These are phyloP conservation scores for Euphorbia celastroides DNA, from an alignment of 441 rosid genomes.

Conservation along the genomic window DNA sequence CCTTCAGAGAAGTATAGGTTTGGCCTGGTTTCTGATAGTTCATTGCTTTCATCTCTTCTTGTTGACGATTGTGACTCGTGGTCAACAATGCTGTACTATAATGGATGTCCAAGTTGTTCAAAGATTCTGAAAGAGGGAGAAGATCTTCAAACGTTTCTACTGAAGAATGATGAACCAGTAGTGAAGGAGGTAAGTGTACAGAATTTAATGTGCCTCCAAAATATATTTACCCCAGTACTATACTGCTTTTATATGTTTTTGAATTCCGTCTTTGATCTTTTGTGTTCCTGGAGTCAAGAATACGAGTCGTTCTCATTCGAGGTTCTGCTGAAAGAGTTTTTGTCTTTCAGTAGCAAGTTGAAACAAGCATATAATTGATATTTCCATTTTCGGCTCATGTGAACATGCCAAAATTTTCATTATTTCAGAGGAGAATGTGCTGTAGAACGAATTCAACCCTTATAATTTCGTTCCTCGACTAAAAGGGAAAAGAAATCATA, in stretches of 20 bases:
- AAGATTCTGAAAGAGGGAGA: constrained; percentile 54
- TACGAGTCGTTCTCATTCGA: neutral
- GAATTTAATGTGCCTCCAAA: neutral
- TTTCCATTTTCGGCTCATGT: neutral
- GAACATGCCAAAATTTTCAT: neutral
- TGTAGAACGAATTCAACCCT: neutral
- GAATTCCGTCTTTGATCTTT: neutral
- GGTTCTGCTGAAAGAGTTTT: neutral
- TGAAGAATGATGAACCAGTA: constrained; percentile 35
- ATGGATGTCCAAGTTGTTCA: constrained; percentile 77
- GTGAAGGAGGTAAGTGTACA: constrained; percentile 52
- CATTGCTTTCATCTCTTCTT: constrained; percentile 53
- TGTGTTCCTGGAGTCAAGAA: neutral
- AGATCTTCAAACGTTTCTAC: constrained; percentile 44
- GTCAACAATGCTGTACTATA: constrained; percentile 51
- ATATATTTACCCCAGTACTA: neutral
- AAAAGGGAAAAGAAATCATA: neutral
- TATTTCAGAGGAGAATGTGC: neutral
- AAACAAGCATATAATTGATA: neutral
- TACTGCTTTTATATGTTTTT: neutral
- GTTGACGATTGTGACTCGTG: constrained; percentile 50
- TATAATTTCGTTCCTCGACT: neutral
- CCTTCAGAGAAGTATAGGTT: constrained; percentile 66
- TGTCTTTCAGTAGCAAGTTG: neutral
- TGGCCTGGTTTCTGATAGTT: constrained; percentile 65